Evolutionary conservation across 108 stramenopile species (phyloP).

Genomic region (Nitzschia putrida): DNA sequence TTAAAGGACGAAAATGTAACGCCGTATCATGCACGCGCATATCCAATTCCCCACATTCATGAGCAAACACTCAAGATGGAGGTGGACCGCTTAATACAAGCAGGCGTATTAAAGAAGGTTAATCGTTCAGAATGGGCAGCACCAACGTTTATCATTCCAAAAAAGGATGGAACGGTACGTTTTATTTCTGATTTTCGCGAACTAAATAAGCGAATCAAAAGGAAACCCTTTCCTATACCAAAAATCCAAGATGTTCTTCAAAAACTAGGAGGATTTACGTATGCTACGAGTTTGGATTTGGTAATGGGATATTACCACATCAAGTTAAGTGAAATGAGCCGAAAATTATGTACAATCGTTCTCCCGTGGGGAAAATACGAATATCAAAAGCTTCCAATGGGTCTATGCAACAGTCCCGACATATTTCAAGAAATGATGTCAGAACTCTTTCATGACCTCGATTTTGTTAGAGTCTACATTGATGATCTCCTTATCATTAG

Average conservation of each 20-base stretch:
- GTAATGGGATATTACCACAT: too few relatives aligned
- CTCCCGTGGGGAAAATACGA: too few relatives aligned
- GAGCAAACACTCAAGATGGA: conserved; percentile 33
- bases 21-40: conserved; percentile 27
- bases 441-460: too few relatives aligned
- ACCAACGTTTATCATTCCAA: conserved; percentile 43
- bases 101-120: conserved; percentile 20
- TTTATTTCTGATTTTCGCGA: conserved; percentile 42
- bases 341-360: too few relatives aligned
- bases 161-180: conserved; percentile 33
- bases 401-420: too few relatives aligned
- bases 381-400: too few relatives aligned
- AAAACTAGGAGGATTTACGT: too few relatives aligned
- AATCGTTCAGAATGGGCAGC: conserved; percentile 16
- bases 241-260: conserved; percentile 19
- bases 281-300: too few relatives aligned
- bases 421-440: too few relatives aligned
- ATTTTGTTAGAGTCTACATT: too few relatives aligned
- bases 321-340: too few relatives aligned
- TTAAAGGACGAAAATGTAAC: conserved; percentile 21
- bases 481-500: too few relatives aligned
- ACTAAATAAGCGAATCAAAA: conserved; percentile 23
- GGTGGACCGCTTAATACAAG: conserved; percentile 20
- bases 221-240: conserved; percentile 13
- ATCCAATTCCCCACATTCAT: conserved; percentile 19